A percentile compares a stretch with the other conserved stretches of the same genome.
These are phyloP conservation scores for Phyllachora maydis DNA, from an alignment of 2,329 filamentous ascomycete genomes.

Conservation along the genomic window DNA sequence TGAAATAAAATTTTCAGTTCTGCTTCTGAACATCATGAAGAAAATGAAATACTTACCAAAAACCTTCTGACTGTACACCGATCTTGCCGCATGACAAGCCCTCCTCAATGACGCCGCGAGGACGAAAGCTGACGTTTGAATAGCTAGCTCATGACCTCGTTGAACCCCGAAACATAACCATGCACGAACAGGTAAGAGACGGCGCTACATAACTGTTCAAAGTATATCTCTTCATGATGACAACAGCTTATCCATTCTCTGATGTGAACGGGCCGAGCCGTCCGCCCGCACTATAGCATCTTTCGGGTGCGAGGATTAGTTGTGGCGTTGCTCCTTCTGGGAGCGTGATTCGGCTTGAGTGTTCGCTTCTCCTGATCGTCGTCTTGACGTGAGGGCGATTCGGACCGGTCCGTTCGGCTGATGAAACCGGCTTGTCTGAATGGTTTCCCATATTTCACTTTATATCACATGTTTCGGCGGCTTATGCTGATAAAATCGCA, in stretches of 20 bases:
- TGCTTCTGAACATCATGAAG: constrained; percentile 55
- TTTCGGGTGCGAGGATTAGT: constrained; percentile 40
- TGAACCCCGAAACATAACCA: too few species aligned
- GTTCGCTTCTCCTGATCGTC: constrained; percentile 24
- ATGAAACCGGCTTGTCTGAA: constrained; percentile 17
- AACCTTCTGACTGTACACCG: constrained; percentile 42
- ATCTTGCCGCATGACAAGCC: too few species aligned
- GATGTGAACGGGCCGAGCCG: constrained; percentile 46
- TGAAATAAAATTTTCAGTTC: constrained; percentile 52
- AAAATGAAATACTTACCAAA: constrained; percentile 38
- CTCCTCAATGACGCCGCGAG: too few species aligned
- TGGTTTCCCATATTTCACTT: too few species aligned
- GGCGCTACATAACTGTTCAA: too few species aligned
- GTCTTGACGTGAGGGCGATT: constrained; percentile 25
- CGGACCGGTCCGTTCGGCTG: constrained; percentile 13
- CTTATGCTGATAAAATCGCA: too few species aligned
- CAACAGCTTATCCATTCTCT: constrained; percentile 61
- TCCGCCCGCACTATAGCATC: constrained; percentile 49
- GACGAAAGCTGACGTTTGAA: too few species aligned
- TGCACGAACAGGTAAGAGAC: too few species aligned
- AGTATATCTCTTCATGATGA: constrained; percentile 31
- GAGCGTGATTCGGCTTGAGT: constrained; percentile 41
- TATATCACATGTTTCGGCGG: too few species aligned
- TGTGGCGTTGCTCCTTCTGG: constrained; percentile 43
- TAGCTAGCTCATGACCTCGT: too few species aligned